Conservation (phyloP, 2,329 filamentous ascomycete genomes). For the Epichloe sp. region DNA sequence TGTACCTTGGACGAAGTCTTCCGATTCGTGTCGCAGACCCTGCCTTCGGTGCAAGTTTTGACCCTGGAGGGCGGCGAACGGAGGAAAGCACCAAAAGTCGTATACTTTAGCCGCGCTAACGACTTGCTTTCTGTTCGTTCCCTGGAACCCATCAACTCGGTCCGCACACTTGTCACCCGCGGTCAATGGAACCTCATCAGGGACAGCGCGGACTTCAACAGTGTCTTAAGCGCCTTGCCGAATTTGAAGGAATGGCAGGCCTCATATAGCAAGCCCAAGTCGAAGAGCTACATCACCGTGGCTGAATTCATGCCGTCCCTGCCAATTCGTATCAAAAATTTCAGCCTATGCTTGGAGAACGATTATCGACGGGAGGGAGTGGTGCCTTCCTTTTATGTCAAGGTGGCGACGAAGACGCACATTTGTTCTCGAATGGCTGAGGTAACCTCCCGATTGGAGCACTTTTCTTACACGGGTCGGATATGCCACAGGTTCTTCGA, state of each 20-base stretch:
- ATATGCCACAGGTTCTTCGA: constrained; percentile 59
- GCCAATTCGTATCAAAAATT: constrained; percentile 43
- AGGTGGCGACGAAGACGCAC: constrained; percentile 46
- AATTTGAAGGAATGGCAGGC: constrained; percentile 50
- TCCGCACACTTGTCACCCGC: constrained; percentile 57
- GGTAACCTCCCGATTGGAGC: constrained; percentile 48
- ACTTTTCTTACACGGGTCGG: constrained; percentile 59
- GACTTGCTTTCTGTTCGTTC: constrained; percentile 10
- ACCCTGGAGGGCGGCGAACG: constrained; percentile 67
- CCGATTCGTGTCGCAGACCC: constrained; percentile 42
- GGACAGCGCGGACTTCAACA: constrained; percentile 46
- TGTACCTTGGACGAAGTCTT: constrained; percentile 60
- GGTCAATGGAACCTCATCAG: constrained; percentile 69
- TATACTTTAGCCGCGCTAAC: constrained; percentile 15
- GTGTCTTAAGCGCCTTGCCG: constrained; percentile 49
- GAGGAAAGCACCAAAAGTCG: constrained; percentile 58
- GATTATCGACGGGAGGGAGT: constrained; percentile 54
- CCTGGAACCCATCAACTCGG: constrained; percentile 27
- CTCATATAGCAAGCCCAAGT: constrained; percentile 59
- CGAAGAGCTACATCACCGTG: constrained; percentile 60
- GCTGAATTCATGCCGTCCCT: constrained; percentile 47
- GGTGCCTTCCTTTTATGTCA: constrained; percentile 47
- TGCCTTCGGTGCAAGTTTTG: constrained; percentile 50
- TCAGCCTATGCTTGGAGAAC: constrained; percentile 58
- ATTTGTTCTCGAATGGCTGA: constrained; percentile 52